A percentile compares a stretch with the other conserved stretches of the same genome.
These are phyloP conservation scores for Aechmea fasciata DNA, from an alignment of 176 grass and related monocot species.

Conservation along the genomic window DNA sequence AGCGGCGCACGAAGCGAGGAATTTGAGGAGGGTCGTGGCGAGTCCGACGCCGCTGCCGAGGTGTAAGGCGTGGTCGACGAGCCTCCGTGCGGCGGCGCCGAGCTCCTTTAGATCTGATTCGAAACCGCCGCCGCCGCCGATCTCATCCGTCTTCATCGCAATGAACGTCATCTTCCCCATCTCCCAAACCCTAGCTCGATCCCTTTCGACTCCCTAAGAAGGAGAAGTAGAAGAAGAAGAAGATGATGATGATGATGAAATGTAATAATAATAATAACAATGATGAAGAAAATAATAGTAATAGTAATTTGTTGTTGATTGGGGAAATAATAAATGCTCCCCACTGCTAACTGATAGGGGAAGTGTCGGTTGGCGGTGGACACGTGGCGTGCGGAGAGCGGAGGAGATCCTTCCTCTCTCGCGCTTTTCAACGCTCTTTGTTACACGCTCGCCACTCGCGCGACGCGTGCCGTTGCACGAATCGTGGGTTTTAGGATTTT, in stretches of 20 bases:
- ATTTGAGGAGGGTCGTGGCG: slow-evolving; percentile 55
- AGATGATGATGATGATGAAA: neutral
- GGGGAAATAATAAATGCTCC: too few species aligned
- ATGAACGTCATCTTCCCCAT: slow-evolving; percentile 30
- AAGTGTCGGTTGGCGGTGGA: neutral
- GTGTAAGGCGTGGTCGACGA: slow-evolving; percentile 58
- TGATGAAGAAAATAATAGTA: too few species aligned
- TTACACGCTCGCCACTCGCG: neutral
- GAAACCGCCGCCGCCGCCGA: slow-evolving; percentile 33
- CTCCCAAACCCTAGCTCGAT: neutral
- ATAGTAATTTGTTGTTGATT: too few species aligned
- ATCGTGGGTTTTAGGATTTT: too few species aligned
- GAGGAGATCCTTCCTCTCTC: neutral
- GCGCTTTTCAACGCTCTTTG: neutral
- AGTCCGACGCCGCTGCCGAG: slow-evolving; percentile 55
- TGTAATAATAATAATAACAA: neutral
- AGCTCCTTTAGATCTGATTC: slow-evolving; percentile 78
- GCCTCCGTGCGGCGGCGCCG: slow-evolving; percentile 45
- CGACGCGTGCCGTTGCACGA: too few species aligned
- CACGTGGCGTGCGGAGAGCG: neutral
- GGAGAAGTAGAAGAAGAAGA: neutral
- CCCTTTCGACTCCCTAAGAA: neutral
- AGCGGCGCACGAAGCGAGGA: slow-evolving; percentile 63
- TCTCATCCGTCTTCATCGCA: slow-evolving; percentile 47
- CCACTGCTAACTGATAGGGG: too few species aligned